Evolutionary conservation across 2,329 filamentous ascomycete genomes (phyloP), one percentile per base, ranked within the genome.

Genomic region (Ceratocystis huliohia): DNA sequence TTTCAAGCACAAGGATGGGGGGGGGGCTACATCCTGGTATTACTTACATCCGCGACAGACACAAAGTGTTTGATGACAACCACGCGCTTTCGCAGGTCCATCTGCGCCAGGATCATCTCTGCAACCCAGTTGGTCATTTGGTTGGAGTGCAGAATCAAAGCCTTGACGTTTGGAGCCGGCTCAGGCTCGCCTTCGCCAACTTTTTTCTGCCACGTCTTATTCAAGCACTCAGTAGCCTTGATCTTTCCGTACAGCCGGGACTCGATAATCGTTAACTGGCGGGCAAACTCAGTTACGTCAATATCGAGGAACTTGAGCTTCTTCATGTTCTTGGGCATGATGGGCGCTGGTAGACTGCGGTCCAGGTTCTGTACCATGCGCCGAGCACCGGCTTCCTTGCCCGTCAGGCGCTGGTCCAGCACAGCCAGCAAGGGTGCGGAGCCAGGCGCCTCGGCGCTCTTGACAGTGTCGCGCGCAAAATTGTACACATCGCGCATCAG

Each of bases 191-290:
- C 87, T 44, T 92, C 88, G 7, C 79, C 83, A 67, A 95, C 81
- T 79, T 96, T 96, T 82, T 95, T 97, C 76, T 96, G 91, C 94
- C 94, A 99, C 4, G 92, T 96, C 81, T 99, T 99, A 78, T 96
- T 96, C 69, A 99, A 79, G 74, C 93, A 97, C 75, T 99, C 94
- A 0, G 91, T 94, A 0, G 93, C 89, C 75, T 93, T 93, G 75
- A 99, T 96, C 78, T 96, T 96, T 71, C 88, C 90, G 73, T 97
- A 99, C 0, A 97, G 81, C 69, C 88, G 88, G 1, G 92, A 96
- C 76, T 99, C 94, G 70, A 97, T 96, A 70, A 99, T 94, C 0
- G 94, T 99, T 69, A 99, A 81, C 75, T 99, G 94, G 61, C 94
- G 87, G n/a, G 94, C 94, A 76, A 99, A 97, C 74, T 99, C 94